A percentile compares a stretch with the other conserved stretches of the same genome.
Conservation (phyloP, 2,329 filamentous ascomycete species). For the Penicillium psychrosexuale region DNA sequence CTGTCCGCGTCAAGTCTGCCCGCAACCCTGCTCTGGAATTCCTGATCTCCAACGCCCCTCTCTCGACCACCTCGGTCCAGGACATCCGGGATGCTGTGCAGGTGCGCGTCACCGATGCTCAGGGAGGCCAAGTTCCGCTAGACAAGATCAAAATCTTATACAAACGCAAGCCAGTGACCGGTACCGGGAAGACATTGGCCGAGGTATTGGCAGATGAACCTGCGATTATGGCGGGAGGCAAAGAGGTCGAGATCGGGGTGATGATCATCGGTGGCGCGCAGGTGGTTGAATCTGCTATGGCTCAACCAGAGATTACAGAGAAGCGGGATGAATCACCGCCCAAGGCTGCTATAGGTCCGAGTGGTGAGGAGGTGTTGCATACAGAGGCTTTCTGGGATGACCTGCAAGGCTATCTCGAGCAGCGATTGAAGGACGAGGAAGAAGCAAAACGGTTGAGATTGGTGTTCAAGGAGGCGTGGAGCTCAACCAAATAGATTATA, state of each 20-base stretch:
- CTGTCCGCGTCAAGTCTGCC: slow-evolving; percentile 50
- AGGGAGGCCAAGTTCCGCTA: slow-evolving; percentile 38
- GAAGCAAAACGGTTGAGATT: slow-evolving; percentile 62
- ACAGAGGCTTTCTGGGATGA: slow-evolving; percentile 83
- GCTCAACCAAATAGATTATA: slow-evolving; percentile 13
- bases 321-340: slow-evolving; percentile 23
- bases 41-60: slow-evolving; percentile 57
- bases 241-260: slow-evolving; percentile 69
- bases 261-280: slow-evolving; percentile 79
- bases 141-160: slow-evolving; percentile 82
- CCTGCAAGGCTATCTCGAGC: slow-evolving; percentile 73
- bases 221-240: slow-evolving; percentile 39
- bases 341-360: slow-evolving; percentile 51
- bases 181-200: slow-evolving; percentile 71
- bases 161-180: slow-evolving; percentile 79
- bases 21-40: slow-evolving; percentile 71
- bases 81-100: slow-evolving; percentile 73
- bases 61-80: slow-evolving; percentile 69
- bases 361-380: slow-evolving; percentile 59
- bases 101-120: slow-evolving; percentile 54
- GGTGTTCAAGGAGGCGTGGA: slow-evolving; percentile 70
- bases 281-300: slow-evolving; percentile 38
- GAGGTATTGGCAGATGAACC: slow-evolving; percentile 64
- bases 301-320: slow-evolving; percentile 33
- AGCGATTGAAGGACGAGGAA: slow-evolving; percentile 69